Percentiles rank a stretch among this genome's conserved stretches.
Evolutionary conservation across 108 stramenopile genomes (phyloP).

Genomic region (Schizochytrium sp.): DNA sequence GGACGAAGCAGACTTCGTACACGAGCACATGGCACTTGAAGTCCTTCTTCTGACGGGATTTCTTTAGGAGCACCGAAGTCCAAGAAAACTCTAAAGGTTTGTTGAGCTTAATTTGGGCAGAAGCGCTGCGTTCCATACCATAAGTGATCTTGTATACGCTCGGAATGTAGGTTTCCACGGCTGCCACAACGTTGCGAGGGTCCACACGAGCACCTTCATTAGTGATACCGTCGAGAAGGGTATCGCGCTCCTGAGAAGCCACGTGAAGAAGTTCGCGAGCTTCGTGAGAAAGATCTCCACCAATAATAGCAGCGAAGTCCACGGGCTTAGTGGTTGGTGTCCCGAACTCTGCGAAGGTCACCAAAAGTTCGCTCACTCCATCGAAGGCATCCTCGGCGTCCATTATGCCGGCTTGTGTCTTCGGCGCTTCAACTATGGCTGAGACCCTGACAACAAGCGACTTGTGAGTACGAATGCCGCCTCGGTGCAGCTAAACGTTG

Average conservation of each 20-base stretch:
- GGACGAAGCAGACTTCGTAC: constrained; percentile 51
- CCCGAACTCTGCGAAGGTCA: constrained; percentile 49
- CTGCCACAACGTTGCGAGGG: constrained; percentile 52
- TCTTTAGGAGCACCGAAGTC: constrained; percentile 44
- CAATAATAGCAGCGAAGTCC: constrained; percentile 44
- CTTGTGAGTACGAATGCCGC: too few relatives aligned
- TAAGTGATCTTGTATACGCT: constrained; percentile 49
- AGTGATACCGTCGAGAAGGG: constrained; percentile 43
- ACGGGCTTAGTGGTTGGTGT: constrained; percentile 48
- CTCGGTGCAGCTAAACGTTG: too few relatives aligned
- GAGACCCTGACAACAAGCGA: too few relatives aligned
- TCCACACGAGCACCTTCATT: background rate
- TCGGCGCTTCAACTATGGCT: too few relatives aligned
- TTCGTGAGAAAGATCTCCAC: constrained; percentile 22
- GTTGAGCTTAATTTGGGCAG: constrained; percentile 8
- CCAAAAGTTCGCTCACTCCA: background rate
- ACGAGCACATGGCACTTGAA: constrained; percentile 60
- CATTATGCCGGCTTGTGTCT: background rate
- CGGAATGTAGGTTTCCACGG: constrained; percentile 54
- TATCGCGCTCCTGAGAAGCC: constrained; percentile 47
- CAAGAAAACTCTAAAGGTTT: constrained; percentile 58
- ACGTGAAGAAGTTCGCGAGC: constrained; percentile 44
- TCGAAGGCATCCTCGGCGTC: constrained; percentile 11
- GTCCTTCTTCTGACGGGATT: constrained; percentile 5
- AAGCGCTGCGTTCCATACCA: constrained; percentile 48